Conservation (phyloP, 345 rosid genomes). For the Aegle marmelos region DNA sequence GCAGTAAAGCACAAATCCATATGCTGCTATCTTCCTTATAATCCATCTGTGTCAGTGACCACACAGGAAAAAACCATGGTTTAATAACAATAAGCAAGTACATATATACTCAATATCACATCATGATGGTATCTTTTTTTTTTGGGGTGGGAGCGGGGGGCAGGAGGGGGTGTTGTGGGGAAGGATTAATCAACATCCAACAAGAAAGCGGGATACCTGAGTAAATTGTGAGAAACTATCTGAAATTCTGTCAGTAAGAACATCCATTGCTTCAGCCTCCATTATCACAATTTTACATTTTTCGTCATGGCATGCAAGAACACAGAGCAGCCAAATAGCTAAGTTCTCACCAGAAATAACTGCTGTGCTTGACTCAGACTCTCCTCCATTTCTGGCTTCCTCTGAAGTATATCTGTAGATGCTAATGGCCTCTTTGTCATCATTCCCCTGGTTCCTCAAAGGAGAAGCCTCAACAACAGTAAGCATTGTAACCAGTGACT, state of each 20-base stretch:
- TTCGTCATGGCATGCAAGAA: constrained; percentile 90
- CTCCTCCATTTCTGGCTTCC: constrained; percentile 44
- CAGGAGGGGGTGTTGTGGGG: too few species aligned
- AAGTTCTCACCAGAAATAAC: constrained; percentile 70
- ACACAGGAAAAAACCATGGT: constrained; percentile 19
- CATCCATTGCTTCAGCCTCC: constrained; percentile 94
- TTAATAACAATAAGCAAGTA: constrained; percentile 13
- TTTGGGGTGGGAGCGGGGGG: too few species aligned
- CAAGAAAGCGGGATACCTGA: constrained; percentile 57
- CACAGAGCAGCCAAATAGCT: constrained; percentile 86
- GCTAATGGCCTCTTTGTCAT: constrained; percentile 52
- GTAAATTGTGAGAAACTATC: constrained; percentile 50
- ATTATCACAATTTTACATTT: constrained; percentile 69
- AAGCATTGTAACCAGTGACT: constrained; percentile 74
- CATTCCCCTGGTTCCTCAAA: constrained; percentile 40
- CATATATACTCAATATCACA: neutral
- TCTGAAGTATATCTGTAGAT: constrained; percentile 60
- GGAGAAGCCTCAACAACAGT: constrained; percentile 45
- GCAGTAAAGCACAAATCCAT: constrained; percentile 94
- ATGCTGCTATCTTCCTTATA: constrained; percentile 75
- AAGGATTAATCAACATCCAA: neutral
- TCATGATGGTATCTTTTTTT: neutral
- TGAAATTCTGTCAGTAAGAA: constrained; percentile 73
- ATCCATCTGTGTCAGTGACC: constrained; percentile 64
- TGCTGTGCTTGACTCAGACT: constrained; percentile 43